phyloP scores from a whole-genome alignment of 148 eudicot species.

The Silene latifolia region DNA sequence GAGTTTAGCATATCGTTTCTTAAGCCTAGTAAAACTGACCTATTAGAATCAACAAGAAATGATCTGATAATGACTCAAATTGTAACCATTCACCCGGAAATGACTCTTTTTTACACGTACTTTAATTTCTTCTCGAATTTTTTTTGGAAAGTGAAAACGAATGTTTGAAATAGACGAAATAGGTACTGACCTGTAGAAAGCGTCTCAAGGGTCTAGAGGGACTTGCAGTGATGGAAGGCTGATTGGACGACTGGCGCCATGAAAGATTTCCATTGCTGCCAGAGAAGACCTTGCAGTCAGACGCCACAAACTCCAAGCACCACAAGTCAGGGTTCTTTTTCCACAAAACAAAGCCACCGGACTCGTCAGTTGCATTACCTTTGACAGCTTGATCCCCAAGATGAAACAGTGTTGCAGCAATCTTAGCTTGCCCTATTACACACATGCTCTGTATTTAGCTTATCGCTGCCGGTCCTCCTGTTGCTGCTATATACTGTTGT shows the following conservation, averaged over 20 bases:
- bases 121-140: too few relatives aligned
- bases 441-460: constrained; percentile 81
- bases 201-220: constrained; percentile 77
- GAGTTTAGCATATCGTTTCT: too few relatives aligned
- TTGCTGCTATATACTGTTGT: constrained; percentile 90
- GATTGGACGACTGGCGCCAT: constrained; percentile 88
- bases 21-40: too few relatives aligned
- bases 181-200: constrained; percentile 59
- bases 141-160: too few relatives aligned
- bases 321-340: constrained; percentile 87
- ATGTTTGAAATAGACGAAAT: too few relatives aligned
- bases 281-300: constrained; percentile 84
- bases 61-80: too few relatives aligned
- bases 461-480: constrained; percentile 71
- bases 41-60: too few relatives aligned
- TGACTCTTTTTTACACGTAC: too few relatives aligned
- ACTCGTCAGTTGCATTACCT: constrained; percentile 50
- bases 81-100: too few relatives aligned
- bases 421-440: constrained; percentile 65
- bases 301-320: constrained; percentile 72
- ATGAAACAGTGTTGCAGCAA: constrained; percentile 72
- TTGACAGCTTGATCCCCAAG: constrained; percentile 59
- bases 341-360: constrained; percentile 92
- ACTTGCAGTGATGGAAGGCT: constrained; percentile 51
- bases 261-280: constrained; percentile 81